Base-by-base conservation (phyloP, 768 basidiomycete species). In the Udeniomyces megalosporus region DNA sequence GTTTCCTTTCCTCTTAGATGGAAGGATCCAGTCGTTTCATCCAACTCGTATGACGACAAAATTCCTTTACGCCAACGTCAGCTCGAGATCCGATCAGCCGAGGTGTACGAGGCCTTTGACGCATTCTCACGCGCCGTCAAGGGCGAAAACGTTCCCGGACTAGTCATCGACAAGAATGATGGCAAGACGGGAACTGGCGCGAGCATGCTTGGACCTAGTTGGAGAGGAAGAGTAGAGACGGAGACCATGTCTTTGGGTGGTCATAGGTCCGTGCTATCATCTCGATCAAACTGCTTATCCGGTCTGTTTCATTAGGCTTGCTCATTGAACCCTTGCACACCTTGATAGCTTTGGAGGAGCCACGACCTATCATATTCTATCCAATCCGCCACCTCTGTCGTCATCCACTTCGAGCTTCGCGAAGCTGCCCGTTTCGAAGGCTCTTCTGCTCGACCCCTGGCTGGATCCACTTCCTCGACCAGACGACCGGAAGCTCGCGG, bases 51-150 rank as follows among this genome's bases (percentile, higher is more conserved):
- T 3, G 60, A 61, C 51, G 60, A 61, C 52, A 61, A 61, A 46
- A 61, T 61, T 50, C 60, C 60, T 7, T 78, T 89, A 59, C 79
- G 88, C 60, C 74, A 74, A 0, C 78, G 85, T 55, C 88, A 93
- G 66, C 79, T 90, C 7, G 76, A 75, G 12, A 80, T 88, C 55
- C 80, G 90, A 11, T 77, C 78, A 59, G 75, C 78, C 59, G 89
- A 92, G 72, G 75, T 89, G 24, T 81, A 85, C 71, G 77, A 78
- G 32, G 77, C 80, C 10, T 83, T 83, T 66, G 70, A 72, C n/a
- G 76, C 80, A 1, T 83, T 91, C 67, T 72, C 70, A 46, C 70
- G 74, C n/a, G 71, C 88, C n/a, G 73, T 84, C 44, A 44, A 2
- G 42, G 75, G 75, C 68, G 49, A 71, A 55, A 46, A 74, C 76